These are phyloP conservation scores for Pseudopyrenochaeta lycopersici DNA, from an alignment of 2,329 filamentous ascomycete genomes.

Conservation along the genomic window DNA sequence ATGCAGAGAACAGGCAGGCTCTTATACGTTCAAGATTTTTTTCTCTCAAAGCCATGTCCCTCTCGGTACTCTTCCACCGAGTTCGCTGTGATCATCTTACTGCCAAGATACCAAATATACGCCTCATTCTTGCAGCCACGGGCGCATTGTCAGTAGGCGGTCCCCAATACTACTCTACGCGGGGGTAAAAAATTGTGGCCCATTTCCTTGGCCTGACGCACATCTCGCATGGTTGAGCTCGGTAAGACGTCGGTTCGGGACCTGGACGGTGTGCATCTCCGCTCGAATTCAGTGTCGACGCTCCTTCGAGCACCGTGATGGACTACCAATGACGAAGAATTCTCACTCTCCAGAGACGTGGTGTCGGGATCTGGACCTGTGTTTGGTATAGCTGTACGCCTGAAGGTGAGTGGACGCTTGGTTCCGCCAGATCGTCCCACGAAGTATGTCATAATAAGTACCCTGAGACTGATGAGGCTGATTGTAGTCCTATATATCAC, in stretches of 20 bases:
- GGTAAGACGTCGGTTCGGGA: slow-evolving; percentile 12
- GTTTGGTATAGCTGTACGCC: slow-evolving; percentile 19
- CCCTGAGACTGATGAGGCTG: not conserved
- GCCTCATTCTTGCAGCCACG: slow-evolving; percentile 21
- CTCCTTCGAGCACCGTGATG: slow-evolving; percentile 41
- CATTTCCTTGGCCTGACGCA: slow-evolving; percentile 27
- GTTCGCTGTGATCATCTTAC: slow-evolving; percentile 5
- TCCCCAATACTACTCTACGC: slow-evolving; percentile 16
- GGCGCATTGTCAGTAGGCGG: slow-evolving; percentile 10
- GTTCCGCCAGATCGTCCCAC: slow-evolving; percentile 8
- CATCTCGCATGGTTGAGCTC: slow-evolving; percentile 22
- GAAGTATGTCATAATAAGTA: slow-evolving; percentile 15
- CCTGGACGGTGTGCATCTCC: slow-evolving; percentile 16
- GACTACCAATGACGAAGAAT: slow-evolving; percentile 25
- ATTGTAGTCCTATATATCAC: not conserved
- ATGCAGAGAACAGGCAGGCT: slow-evolving; percentile 17
- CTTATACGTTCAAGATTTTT: slow-evolving; percentile 23
- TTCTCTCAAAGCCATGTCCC: not conserved
- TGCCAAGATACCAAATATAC: slow-evolving; percentile 20
- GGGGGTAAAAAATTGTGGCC: slow-evolving; percentile 7
- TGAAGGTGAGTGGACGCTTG: slow-evolving; percentile 2
- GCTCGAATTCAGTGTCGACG: slow-evolving; percentile 4
- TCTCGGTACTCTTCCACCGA: slow-evolving; percentile 30
- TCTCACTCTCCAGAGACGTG: slow-evolving; percentile 23
- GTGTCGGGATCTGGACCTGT: slow-evolving; percentile 17